These are phyloP conservation scores for Tillandsia fasciculata DNA, from an alignment of 176 grass and related monocot species.

Conservation along the genomic window DNA sequence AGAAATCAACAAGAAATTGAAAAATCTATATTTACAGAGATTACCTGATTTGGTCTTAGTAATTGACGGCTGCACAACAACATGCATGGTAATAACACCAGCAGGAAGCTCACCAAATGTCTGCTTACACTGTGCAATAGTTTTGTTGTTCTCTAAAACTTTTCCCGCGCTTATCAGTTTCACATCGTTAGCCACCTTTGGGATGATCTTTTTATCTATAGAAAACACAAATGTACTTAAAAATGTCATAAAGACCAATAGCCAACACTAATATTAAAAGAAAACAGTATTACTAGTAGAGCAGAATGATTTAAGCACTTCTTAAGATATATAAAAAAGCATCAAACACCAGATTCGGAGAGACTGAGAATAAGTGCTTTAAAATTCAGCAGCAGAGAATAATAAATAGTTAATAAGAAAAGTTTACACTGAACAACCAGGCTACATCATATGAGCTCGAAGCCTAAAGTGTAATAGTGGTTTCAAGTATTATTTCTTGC, in stretches of 20 bases:
- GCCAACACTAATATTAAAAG: background rate
- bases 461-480: too few relatives aligned
- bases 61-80: constrained; percentile 33
- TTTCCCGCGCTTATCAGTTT: constrained; percentile 36
- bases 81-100: constrained; percentile 40
- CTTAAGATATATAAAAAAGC: too few relatives aligned
- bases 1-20: background rate
- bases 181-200: constrained; percentile 35
- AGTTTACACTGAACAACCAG: too few relatives aligned
- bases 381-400: too few relatives aligned
- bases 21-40: background rate
- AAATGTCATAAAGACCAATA: background rate
- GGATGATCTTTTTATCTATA: constrained; percentile 40
- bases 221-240: background rate
- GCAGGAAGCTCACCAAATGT: constrained; percentile 35
- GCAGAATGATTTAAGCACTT: background rate
- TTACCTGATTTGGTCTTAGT: constrained; percentile 37
- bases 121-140: constrained; percentile 30
- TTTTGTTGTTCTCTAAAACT: constrained; percentile 37
- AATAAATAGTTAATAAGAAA: too few relatives aligned
- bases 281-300: background rate
- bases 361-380: too few relatives aligned
- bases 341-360: too few relatives aligned
- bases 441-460: too few relatives aligned
- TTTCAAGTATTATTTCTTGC: too few relatives aligned